Base-by-base conservation (phyloP, 805 yeast species). In the Kodamaea sagamina region DNA sequence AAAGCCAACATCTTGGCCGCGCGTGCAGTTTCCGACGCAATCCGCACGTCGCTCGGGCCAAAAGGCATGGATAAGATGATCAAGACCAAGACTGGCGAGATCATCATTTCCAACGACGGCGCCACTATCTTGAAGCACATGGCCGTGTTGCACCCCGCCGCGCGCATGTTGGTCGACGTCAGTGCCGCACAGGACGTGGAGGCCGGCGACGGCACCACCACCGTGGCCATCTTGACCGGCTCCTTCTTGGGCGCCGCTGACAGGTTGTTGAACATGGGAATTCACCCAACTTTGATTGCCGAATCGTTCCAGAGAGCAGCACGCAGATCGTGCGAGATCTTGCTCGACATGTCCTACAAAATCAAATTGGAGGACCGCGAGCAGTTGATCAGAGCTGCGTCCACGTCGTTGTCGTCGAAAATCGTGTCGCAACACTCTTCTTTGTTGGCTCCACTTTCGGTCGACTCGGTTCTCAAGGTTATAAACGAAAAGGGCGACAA, bases 51-150 rank as follows among this genome's bases (percentile, higher is more conserved):
- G 11, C 72, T 93, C 47, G 99, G 99, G 15, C 99, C 99, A 44
- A 92, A 89, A 66, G 99, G 99, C 48, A 93, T 93, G 99, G 99
- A 93, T 67, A 93, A 93, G 73, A 92, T 93, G 98, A 89, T 88
- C 70, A 89, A 89, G 68, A 90, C 98, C 13, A 84, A 90, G 39
- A 79, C 78, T 46, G 98, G 98, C 29, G 89, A 93, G 60, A 86
- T 92, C 55, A 84, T 90, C 58, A 90, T 93, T 54, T 89, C 98
- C 50, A 93, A 93, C 65, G 99, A 93, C 68, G 99, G 99, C 25
- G 98, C 95, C 66, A 93, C 99, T 3, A 93, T 93, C 54, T 73
- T 92, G 54, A 83, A 87, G 57, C 97, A 93, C 65, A 93, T 93
- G 98, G 98, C 99, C 1, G 95, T 93, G 39, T 77, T 93, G 62